A percentile compares a stretch with the other conserved stretches of the same genome.
Evolutionary conservation across 495 filamentous ascomycete species (phyloP).

Genomic region (Hyphodiscus hymeniophilus): DNA sequence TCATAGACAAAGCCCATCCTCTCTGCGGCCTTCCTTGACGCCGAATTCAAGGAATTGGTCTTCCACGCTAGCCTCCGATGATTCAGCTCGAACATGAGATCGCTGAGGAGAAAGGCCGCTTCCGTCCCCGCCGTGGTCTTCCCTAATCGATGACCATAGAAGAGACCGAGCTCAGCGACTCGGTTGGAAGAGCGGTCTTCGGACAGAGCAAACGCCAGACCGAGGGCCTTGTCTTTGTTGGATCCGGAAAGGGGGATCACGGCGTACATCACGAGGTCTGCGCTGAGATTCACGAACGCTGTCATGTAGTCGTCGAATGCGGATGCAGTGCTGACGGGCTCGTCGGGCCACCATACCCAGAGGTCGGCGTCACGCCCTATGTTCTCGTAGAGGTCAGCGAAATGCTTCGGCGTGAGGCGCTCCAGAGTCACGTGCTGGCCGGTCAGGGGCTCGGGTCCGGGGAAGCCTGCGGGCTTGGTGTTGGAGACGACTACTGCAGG

Average conservation of each 20-base stretch:
- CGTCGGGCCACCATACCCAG: slow-evolving; percentile 10
- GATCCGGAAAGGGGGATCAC: slow-evolving; percentile 5
- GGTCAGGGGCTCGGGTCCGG: slow-evolving; percentile 9
- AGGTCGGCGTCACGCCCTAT: slow-evolving; percentile 7
- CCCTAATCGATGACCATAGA: slow-evolving; percentile 7
- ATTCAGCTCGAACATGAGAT: slow-evolving; percentile 9
- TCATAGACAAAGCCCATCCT: slow-evolving; percentile 10
- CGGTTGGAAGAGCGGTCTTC: slow-evolving; percentile 9
- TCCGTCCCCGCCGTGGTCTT: slow-evolving; percentile 10
- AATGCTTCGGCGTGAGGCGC: slow-evolving; percentile 7
- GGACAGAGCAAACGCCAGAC: slow-evolving; percentile 8
- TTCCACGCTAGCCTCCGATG: slow-evolving; percentile 10
- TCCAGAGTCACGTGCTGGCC: slow-evolving; percentile 8
- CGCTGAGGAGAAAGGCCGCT: slow-evolving; percentile 5
- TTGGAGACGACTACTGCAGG: slow-evolving; percentile 5
- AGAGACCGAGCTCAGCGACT: slow-evolving; percentile 11
- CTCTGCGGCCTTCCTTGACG: slow-evolving; percentile 11
- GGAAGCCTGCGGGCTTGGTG: slow-evolving; percentile 7
- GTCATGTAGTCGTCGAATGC: slow-evolving; percentile 5
- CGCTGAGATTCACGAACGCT: slow-evolving; percentile 2
- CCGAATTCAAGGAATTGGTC: slow-evolving; percentile 12
- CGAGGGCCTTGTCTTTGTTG: slow-evolving; percentile 10
- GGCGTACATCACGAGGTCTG: slow-evolving; percentile 8
- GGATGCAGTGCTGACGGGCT: slow-evolving; percentile 6
- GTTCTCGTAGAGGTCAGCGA: slow-evolving; percentile 9